Percentiles rank a stretch among this genome's conserved stretches.
Evolutionary conservation across 2,329 filamentous ascomycete species (phyloP).

Genomic region (Aciculosporium take): DNA sequence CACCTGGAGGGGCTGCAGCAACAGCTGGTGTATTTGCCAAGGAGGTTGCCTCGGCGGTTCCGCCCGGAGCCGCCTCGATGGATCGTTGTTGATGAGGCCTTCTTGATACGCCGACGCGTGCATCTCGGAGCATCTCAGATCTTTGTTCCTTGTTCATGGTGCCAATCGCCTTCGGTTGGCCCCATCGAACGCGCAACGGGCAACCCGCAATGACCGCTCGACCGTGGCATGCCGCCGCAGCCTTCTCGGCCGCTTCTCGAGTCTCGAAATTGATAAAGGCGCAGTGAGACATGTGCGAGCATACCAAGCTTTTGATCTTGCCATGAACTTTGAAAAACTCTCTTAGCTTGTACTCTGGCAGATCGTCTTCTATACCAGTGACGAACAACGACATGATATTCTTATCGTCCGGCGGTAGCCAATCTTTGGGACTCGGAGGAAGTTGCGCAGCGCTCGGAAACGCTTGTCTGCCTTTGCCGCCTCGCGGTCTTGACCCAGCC

Average conservation of each 20-base stretch:
- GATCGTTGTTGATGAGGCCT: slow-evolving; percentile 14
- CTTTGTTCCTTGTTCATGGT: slow-evolving; percentile 81
- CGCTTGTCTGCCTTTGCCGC: slow-evolving; percentile 31
- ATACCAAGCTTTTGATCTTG: slow-evolving; percentile 82
- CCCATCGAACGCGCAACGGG: slow-evolving; percentile 82
- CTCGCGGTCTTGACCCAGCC: slow-evolving; percentile 33
- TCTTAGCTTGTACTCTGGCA: slow-evolving; percentile 82
- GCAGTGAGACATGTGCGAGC: slow-evolving; percentile 93
- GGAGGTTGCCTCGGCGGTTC: slow-evolving; percentile 16
- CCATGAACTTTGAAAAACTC: slow-evolving; percentile 83
- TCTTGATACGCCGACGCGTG: slow-evolving; percentile 24
- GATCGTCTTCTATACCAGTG: slow-evolving; percentile 88
- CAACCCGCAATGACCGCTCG: slow-evolving; percentile 83
- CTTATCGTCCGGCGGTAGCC: slow-evolving; percentile 65
- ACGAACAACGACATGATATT: slow-evolving; percentile 90
- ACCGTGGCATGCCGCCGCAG: slow-evolving; percentile 72
- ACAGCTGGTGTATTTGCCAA: slow-evolving; percentile 28
- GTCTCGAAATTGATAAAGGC: slow-evolving; percentile 92
- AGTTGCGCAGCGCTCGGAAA: slow-evolving; percentile 61
- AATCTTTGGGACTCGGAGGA: slow-evolving; percentile 73
- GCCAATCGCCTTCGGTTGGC: slow-evolving; percentile 79
- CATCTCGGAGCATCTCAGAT: slow-evolving; percentile 66
- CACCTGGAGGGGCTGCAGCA: slow-evolving; percentile 68
- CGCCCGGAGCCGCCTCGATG: slow-evolving; percentile 24
- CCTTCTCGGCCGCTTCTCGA: slow-evolving; percentile 70